Evolutionary conservation across 441 rosid genomes (phyloP), one percentile per base, ranked within the genome.

Genomic region (Populus tomentosa): DNA sequence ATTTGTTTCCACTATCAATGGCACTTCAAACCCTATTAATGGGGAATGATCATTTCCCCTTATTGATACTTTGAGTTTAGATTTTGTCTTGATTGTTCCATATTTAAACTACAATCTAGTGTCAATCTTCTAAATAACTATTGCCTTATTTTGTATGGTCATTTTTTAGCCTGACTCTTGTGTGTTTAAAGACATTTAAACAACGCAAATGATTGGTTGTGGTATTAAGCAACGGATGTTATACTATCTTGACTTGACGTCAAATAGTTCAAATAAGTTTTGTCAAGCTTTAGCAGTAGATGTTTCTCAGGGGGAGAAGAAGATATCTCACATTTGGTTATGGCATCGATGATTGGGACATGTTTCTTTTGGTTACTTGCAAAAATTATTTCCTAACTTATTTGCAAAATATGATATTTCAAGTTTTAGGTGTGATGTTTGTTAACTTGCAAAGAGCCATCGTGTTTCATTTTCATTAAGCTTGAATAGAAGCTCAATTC

Each of bases 131-230:
- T 10, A 77, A 77, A 36, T 62, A 61, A 77, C 75, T 2, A 77
- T 0, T 6, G 3, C 69, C 0, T 70, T 77, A 38, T 70, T 11
- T 62, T 59, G 40, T 77, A 35, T 69, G 70, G 18, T 77, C 0
- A n/a, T 77, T 64, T 63, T 77, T 77, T 71, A 11, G 75, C 75
- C 3, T 77, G 14, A 71, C 13, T 71, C 3, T 61, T 77, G 71
- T 71, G 23, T 77, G 1, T 71, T 33, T 77, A 71, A 71, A 50
- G 75, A 77, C 66, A 69, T 76, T 36, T 4, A 6, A 40, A 77
- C 28, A 32, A 77, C 6, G n/a, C 0, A 56, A 7, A 77, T 0
- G 20, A 70, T 70, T 77, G 69, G 62, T 59, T 70, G 28, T 77
- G 69, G 75, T 70, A 63, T 36, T 61, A 77, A 40, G 16, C 0